These are phyloP conservation scores for Phytopythium sindhum DNA, from an alignment of 352 stramenopile genomes.

Conservation along the genomic window DNA sequence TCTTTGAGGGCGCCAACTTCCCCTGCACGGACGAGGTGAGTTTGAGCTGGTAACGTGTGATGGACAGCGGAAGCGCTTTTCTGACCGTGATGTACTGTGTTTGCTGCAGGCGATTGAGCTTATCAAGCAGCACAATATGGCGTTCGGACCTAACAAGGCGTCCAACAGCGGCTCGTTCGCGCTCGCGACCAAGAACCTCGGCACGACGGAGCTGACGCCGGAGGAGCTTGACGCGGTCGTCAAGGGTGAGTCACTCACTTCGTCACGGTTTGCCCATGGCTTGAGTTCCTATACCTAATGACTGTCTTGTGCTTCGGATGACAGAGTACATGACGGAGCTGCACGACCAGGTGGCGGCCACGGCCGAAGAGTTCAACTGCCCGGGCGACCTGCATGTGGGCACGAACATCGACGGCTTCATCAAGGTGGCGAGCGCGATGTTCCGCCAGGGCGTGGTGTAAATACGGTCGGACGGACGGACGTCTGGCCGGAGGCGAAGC, in stretches of 20 bases:
- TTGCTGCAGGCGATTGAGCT: slow-evolving; percentile 51
- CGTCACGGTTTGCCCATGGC: background rate
- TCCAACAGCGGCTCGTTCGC: slow-evolving; percentile 78
- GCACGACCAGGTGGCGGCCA: slow-evolving; percentile 66
- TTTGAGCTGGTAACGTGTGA: background rate
- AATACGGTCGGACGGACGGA: slow-evolving; percentile 12
- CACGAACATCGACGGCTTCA: slow-evolving; percentile 96
- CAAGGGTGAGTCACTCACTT: slow-evolving; percentile 38
- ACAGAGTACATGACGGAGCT: slow-evolving; percentile 80
- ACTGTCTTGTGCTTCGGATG: slow-evolving; percentile 6
- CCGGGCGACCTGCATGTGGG: slow-evolving; percentile 83
- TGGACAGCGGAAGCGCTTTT: background rate
- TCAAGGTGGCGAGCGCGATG: slow-evolving; percentile 96
- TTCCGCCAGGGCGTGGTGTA: slow-evolving; percentile 96
- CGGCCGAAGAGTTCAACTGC: slow-evolving; percentile 74
- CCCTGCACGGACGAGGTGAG: slow-evolving; percentile 68
- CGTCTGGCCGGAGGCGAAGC: background rate
- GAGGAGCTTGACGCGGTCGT: slow-evolving; percentile 68
- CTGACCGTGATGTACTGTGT: background rate
- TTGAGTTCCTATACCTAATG: background rate
- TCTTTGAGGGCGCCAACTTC: slow-evolving; percentile 87
- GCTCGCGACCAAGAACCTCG: slow-evolving; percentile 58
- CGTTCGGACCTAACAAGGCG: slow-evolving; percentile 86
- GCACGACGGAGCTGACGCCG: slow-evolving; percentile 47
- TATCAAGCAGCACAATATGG: slow-evolving; percentile 80